Percentiles rank a stretch among this genome's conserved stretches.
Conservation (phyloP, 148 eudicot genomes). For the Pharnaceum exiguum region DNA sequence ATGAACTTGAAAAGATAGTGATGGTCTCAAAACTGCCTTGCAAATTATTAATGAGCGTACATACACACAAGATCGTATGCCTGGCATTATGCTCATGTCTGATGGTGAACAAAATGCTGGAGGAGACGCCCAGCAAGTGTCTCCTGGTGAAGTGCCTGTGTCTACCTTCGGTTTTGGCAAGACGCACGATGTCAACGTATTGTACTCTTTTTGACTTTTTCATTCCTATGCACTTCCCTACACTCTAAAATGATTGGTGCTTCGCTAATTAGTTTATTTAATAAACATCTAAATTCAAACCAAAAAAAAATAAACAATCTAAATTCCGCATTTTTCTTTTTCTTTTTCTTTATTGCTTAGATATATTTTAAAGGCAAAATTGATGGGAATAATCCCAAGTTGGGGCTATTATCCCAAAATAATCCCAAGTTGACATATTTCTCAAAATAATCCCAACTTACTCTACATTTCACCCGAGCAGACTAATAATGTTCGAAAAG, state of each 20-base stretch:
- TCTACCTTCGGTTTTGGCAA: conserved; percentile 18
- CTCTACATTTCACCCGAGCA: no score
- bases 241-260: background rate
- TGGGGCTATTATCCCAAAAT: no score
- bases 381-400: no score
- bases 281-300: no score
- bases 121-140: background rate
- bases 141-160: conserved; percentile 5
- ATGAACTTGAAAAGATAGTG: background rate
- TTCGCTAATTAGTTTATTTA: no score
- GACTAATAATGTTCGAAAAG: no score
- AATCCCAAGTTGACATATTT: no score
- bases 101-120: conserved; percentile 5
- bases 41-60: conserved; percentile 11
- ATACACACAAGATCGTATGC: background rate
- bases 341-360: no score
- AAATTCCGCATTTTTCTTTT: no score
- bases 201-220: background rate
- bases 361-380: no score
- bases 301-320: no score
- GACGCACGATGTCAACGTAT: conserved; percentile 7
- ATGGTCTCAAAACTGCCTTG: conserved; percentile 13
- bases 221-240: background rate
- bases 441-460: no score
- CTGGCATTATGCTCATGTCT: conserved; percentile 22